phyloP scores from a whole-genome alignment of 225 moss, liverwort and hornwort species.

The Pleurozium schreberi region DNA sequence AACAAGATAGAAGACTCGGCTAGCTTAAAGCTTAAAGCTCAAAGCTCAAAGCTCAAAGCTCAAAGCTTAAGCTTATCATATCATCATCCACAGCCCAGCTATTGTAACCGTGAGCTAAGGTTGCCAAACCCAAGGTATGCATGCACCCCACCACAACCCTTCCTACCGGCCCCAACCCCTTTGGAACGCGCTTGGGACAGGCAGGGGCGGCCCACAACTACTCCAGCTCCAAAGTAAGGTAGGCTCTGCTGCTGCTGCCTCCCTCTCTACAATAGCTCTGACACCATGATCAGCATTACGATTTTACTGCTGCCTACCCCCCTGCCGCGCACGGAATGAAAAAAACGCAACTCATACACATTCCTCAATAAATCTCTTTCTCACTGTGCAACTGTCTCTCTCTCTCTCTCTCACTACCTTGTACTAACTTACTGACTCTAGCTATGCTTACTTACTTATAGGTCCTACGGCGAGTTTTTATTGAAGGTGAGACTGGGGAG shows the following conservation, averaged over 20 bases:
- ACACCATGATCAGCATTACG: conserved; percentile 1
- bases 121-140: not conserved
- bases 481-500: not conserved
- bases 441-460: no score
- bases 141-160: not conserved
- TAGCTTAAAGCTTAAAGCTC: not conserved
- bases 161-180: not conserved
- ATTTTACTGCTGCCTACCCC: not conserved
- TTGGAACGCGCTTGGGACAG: conserved; percentile 1
- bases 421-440: not conserved
- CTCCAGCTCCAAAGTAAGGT: not conserved
- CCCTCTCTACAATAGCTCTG: not conserved
- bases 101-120: not conserved
- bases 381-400: not conserved
- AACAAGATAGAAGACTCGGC: not conserved
- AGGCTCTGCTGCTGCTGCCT: not conserved
- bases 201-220: not conserved
- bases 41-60: not conserved
- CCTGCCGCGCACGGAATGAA: not conserved
- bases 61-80: not conserved
- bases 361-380: not conserved
- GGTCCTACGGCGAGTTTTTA: not conserved
- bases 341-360: not conserved
- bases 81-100: not conserved
- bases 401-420: not conserved